These are phyloP conservation scores for Lablab purpureus DNA, from an alignment of 306 rosid species.

Conservation along the genomic window DNA sequence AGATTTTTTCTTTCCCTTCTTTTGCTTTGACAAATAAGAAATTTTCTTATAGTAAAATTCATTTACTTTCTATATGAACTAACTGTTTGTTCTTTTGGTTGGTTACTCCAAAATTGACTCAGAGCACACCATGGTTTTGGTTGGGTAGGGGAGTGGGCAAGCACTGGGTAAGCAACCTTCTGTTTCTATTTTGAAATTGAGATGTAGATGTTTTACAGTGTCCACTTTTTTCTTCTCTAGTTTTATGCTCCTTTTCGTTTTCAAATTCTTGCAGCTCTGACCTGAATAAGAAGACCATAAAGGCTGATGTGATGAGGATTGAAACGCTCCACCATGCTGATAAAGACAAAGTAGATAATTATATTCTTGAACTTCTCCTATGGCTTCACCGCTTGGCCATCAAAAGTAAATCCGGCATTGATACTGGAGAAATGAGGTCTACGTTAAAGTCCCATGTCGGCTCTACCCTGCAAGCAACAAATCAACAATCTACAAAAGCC, in stretches of 20 bases:
- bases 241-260: not conserved
- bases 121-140: slow-evolving; percentile 97
- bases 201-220: not conserved
- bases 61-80: slow-evolving; percentile 32
- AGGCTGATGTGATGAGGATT: slow-evolving; percentile 65
- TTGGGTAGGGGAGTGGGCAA: slow-evolving; percentile 98
- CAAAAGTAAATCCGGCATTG: slow-evolving; percentile 53
- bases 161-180: slow-evolving; percentile 68
- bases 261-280: slow-evolving; percentile 63
- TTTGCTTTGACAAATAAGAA: not conserved
- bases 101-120: slow-evolving; percentile 49
- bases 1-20: not conserved
- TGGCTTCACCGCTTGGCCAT: slow-evolving; percentile 83
- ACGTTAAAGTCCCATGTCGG: slow-evolving; percentile 47
- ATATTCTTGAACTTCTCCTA: slow-evolving; percentile 68
- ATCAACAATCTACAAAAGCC: slow-evolving; percentile 40
- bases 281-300: slow-evolving; percentile 59
- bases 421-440: slow-evolving; percentile 40
- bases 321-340: slow-evolving; percentile 91
- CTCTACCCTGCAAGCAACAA: slow-evolving; percentile 40
- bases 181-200: not conserved
- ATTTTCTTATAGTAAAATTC: slow-evolving; percentile 31
- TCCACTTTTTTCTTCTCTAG: not conserved
- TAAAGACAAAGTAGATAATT: slow-evolving; percentile 72
- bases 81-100: slow-evolving; percentile 46